Conservation (phyloP, 2,329 filamentous ascomycete genomes). For the Immersiporthe knoxdaviesiana region DNA sequence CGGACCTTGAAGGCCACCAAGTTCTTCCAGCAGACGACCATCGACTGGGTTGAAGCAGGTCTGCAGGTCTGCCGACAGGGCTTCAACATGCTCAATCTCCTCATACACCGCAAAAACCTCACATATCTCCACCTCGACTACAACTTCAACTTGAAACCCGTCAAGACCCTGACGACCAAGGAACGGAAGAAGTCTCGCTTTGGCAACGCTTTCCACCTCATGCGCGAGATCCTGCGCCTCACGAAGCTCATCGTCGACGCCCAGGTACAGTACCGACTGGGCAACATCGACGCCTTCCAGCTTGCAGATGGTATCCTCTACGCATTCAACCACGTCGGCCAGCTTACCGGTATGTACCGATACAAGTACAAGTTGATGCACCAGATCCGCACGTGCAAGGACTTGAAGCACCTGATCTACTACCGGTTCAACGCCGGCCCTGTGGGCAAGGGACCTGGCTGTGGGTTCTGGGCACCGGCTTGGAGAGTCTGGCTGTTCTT, state of each 20-base stretch:
- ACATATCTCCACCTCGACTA: constrained; percentile 98
- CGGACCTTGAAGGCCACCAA: constrained; percentile 92
- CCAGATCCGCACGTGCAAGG: constrained; percentile 98
- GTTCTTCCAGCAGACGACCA: constrained; percentile 99
- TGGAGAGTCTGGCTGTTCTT: constrained; percentile 99
- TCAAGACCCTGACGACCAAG: constrained; percentile 98
- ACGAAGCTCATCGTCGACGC: constrained; percentile 98
- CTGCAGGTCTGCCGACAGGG: constrained; percentile 97
- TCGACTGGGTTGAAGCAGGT: constrained; percentile 99
- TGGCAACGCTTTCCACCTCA: constrained; percentile 97
- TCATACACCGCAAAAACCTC: constrained; percentile 97
- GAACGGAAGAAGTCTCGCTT: constrained; percentile 99
- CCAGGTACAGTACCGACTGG: constrained; percentile 94
- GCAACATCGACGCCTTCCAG: constrained; percentile 98
- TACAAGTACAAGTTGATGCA: constrained; percentile 99
- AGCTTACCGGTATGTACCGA: constrained; percentile 98
- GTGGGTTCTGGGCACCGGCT: constrained; percentile 97
- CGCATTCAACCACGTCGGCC: constrained; percentile 98
- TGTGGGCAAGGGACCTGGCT: constrained; percentile 95
- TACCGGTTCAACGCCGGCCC: constrained; percentile 97
- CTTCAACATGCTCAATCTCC: constrained; percentile 97
- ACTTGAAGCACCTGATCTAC: constrained; percentile 98
- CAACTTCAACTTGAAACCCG: constrained; percentile 98
- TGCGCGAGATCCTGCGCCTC: constrained; percentile 94
- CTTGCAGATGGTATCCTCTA: constrained; percentile 98